Evolutionary conservation across 2,329 filamentous ascomycete genomes (phyloP).

Genomic region (Plenodomus biglobosus): DNA sequence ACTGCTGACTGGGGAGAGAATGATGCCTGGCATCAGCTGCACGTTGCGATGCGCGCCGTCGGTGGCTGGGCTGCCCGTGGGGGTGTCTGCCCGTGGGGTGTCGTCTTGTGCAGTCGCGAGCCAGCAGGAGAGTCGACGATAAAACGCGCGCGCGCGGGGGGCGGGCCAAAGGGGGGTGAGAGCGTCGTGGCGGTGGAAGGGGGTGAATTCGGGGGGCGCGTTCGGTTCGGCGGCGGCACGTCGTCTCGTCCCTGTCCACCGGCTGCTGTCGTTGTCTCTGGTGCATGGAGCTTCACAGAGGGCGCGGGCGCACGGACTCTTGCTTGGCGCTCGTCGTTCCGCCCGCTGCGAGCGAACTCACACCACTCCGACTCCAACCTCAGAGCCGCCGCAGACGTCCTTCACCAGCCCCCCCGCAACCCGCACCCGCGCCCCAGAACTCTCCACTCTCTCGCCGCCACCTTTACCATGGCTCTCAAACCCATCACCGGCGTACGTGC

Average conservation of each 20-base stretch:
- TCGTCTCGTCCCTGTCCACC: conserved; percentile 18
- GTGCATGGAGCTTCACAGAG: not conserved
- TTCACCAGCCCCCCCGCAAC: conserved; percentile 34
- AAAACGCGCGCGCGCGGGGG: no score
- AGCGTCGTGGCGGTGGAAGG: conserved; percentile 5
- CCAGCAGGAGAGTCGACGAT: not conserved
- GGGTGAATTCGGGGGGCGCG: conserved; percentile 7
- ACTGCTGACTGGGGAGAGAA: conserved; percentile 33
- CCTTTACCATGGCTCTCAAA: conserved; percentile 49
- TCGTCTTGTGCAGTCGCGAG: not conserved
- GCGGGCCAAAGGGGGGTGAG: conserved; percentile 1
- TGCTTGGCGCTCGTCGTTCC: conserved; percentile 3
- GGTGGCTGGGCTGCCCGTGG: not conserved
- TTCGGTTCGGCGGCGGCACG: conserved; percentile 5
- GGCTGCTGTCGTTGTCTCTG: conserved; percentile 13
- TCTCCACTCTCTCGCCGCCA: conserved; percentile 29
- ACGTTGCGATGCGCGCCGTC: not conserved
- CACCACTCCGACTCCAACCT: conserved; percentile 37
- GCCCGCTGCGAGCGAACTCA: conserved; percentile 12
- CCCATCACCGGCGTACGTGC: conserved; percentile 55
- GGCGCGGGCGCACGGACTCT: not conserved
- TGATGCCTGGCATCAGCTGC: conserved; percentile 39
- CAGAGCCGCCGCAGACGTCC: conserved; percentile 18
- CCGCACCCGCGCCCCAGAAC: conserved; percentile 26
- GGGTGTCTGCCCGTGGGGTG: no score